Conservation (phyloP, 192 early-diverging fungal species). For the Backusella westeae region DNA sequence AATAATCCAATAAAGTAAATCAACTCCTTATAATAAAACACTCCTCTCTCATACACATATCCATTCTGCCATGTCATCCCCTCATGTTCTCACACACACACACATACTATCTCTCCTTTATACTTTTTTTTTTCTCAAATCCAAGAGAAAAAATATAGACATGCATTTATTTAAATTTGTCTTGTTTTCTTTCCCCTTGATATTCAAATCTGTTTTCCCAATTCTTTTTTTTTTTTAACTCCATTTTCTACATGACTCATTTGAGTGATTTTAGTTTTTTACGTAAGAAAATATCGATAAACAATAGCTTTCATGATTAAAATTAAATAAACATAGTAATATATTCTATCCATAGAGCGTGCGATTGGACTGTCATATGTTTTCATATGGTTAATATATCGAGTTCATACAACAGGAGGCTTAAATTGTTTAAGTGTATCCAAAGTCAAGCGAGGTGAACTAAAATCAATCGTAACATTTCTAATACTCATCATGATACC, state of each 20-base stretch:
- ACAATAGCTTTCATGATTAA: background rate
- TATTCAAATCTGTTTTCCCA: background rate
- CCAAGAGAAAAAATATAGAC: background rate
- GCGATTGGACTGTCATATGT: conserved; percentile 27
- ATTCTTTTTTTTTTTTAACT: background rate
- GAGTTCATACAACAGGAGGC: conserved; percentile 25
- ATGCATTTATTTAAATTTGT: background rate
- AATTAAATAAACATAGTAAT: background rate
- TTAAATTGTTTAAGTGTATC: conserved; percentile 27
- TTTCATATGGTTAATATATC: conserved; percentile 25
- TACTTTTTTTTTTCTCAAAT: background rate
- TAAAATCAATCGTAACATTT: conserved; percentile 32
- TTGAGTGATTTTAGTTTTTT: conserved; percentile 37
- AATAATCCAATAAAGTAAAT: background rate
- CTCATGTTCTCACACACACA: background rate
- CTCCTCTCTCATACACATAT: background rate
- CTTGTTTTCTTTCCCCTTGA: background rate
- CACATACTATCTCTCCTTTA: background rate
- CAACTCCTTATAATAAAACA: background rate
- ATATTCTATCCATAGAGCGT: conserved; percentile 22
- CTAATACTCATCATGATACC: conserved; percentile 33
- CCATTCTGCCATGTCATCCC: background rate
- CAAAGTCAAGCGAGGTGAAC: conserved; percentile 22
- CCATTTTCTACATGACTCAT: conserved; percentile 28
- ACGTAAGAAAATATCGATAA: conserved; percentile 18